Conservation (phyloP, 2,329 filamentous ascomycete genomes). For the Aspergillus caelatus region DNA sequence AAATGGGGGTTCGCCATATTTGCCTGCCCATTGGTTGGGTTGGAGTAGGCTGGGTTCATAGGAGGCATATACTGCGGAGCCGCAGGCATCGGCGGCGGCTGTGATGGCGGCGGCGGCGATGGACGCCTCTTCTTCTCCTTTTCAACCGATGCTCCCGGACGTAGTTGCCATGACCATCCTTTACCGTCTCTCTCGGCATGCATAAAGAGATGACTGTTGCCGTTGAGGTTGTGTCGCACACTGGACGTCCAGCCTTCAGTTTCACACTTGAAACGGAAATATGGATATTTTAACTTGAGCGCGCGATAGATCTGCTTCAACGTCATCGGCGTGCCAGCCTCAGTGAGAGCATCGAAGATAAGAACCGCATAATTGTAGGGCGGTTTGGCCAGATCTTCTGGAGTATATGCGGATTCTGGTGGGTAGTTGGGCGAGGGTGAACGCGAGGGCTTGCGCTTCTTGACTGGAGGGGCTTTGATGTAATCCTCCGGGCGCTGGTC, state of each 20-base stretch:
- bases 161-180: slow-evolving; percentile 65
- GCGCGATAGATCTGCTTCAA: slow-evolving; percentile 68
- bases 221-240: slow-evolving; percentile 66
- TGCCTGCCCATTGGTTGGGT: slow-evolving; percentile 30
- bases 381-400: slow-evolving; percentile 65
- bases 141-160: slow-evolving; percentile 61
- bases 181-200: slow-evolving; percentile 65
- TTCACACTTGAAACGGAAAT: slow-evolving; percentile 63
- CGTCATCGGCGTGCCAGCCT: slow-evolving; percentile 61
- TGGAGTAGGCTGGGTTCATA: slow-evolving; percentile 34
- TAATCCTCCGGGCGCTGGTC: slow-evolving; percentile 45
- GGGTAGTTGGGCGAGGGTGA: slow-evolving; percentile 65
- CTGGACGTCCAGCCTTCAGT: slow-evolving; percentile 69
- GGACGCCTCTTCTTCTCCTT: slow-evolving; percentile 58
- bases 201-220: slow-evolving; percentile 59
- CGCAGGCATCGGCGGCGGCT: slow-evolving; percentile 29
- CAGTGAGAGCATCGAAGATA: slow-evolving; percentile 64
- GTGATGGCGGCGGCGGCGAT: slow-evolving; percentile 42
- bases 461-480: slow-evolving; percentile 48
- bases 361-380: slow-evolving; percentile 65
- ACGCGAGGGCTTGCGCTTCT: slow-evolving; percentile 56
- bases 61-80: slow-evolving; percentile 41
- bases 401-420: slow-evolving; percentile 61
- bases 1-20: slow-evolving; percentile 40
- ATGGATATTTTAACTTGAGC: slow-evolving; percentile 65